Conservation (phyloP, 129 eudicot genomes). For the Flaveria bidentis region DNA sequence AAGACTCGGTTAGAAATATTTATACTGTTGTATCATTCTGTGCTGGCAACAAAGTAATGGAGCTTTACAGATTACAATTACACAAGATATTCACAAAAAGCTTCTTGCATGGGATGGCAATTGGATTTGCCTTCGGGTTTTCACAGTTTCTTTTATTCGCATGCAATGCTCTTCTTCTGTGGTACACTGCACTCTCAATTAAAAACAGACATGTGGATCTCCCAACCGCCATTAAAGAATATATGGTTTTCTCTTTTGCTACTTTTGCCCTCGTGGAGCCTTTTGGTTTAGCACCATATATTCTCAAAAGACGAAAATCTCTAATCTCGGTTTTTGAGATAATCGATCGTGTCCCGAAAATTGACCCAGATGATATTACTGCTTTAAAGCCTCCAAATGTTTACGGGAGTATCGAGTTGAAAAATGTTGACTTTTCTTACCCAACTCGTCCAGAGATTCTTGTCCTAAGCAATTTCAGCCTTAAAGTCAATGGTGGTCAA, state of each 20-base stretch:
- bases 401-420: constrained; percentile 89
- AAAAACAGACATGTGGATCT: constrained; percentile 53
- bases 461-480: constrained; percentile 85
- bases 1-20: constrained; percentile 89
- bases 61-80: constrained; percentile 78
- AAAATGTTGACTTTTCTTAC: constrained; percentile 77
- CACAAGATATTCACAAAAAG: constrained; percentile 73
- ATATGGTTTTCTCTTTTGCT: constrained; percentile 96
- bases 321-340: constrained; percentile 84
- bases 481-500: constrained; percentile 90
- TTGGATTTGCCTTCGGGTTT: constrained; percentile 92
- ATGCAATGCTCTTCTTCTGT: constrained; percentile 89
- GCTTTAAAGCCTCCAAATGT: constrained; percentile 95
- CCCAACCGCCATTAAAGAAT: constrained; percentile 81
- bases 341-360: constrained; percentile 85
- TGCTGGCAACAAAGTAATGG: constrained; percentile 97
- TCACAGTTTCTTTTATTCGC: constrained; percentile 95
- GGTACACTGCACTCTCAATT: constrained; percentile 79
- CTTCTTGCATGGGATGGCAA: constrained; percentile 85
- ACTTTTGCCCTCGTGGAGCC: constrained; percentile 98
- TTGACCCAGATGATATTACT: constrained; percentile 86
- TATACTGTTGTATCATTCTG: constrained; percentile 94
- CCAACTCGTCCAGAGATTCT: constrained; percentile 90
- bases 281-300: constrained; percentile 94
- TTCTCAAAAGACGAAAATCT: constrained; percentile 79